phyloP scores from a whole-genome alignment of 805 yeast species.

The Myxozyma kluyveri region DNA sequence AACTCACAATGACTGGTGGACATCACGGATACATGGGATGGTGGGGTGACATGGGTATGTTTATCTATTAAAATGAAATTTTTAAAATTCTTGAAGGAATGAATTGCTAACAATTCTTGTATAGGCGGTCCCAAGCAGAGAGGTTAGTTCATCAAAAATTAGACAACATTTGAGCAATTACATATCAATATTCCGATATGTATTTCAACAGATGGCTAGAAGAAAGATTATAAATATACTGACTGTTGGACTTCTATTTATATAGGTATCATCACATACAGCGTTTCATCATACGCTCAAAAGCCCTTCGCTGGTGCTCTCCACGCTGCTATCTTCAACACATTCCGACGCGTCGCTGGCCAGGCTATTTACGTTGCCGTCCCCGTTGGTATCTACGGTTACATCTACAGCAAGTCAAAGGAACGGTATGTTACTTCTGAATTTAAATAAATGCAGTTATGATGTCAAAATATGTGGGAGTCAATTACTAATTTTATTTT shows the following conservation, averaged over 20 bases:
- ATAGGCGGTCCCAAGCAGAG: constrained; percentile 73
- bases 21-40: constrained; percentile 73
- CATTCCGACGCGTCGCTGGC: constrained; percentile 86
- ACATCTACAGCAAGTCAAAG: constrained; percentile 81
- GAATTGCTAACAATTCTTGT: background rate
- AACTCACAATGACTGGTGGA: constrained; percentile 29
- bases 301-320: constrained; percentile 84
- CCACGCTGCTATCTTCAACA: constrained; percentile 85
- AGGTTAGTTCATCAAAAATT: constrained; percentile 52
- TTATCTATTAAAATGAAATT: background rate
- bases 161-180: too few species aligned
- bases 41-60: constrained; percentile 88
- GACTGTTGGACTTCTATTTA: background rate
- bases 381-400: constrained; percentile 80
- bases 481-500: background rate
- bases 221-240: background rate
- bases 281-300: constrained; percentile 92
- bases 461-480: background rate
- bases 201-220: too few species aligned
- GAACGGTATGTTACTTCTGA: constrained; percentile 43
- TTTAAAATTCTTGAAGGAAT: background rate
- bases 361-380: constrained; percentile 74
- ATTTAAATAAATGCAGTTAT: background rate
- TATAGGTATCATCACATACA: constrained; percentile 58
- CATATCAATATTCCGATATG: too few species aligned